Evolutionary conservation across 768 basidiomycete genomes (phyloP).

Genomic region (Lactarius indigo): DNA sequence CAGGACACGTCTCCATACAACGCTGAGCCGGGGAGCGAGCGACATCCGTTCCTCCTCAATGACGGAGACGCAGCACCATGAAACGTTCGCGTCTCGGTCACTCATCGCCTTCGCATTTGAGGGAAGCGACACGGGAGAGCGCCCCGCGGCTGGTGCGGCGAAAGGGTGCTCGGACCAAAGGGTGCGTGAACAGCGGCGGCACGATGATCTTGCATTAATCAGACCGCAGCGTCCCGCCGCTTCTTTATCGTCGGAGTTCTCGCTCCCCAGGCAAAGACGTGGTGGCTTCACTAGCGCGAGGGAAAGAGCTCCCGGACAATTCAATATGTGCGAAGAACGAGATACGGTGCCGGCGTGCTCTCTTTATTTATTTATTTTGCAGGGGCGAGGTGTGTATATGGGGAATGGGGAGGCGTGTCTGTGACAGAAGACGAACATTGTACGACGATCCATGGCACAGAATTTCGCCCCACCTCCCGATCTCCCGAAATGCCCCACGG

Average conservation of each 20-base stretch:
- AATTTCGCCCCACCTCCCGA: background rate
- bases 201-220: conserved; percentile 57
- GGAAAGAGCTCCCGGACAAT: conserved; percentile 49
- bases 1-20: conserved; percentile 40
- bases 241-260: conserved; percentile 59
- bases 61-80: conserved; percentile 11
- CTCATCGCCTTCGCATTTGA: background rate
- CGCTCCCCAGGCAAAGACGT: conserved; percentile 47
- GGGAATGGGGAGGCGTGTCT: background rate
- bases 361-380: background rate
- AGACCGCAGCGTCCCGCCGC: conserved; percentile 37
- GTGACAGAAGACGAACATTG: background rate
- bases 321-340: conserved; percentile 55
- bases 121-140: background rate
- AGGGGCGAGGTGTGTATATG: background rate
- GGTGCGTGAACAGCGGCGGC: conserved; percentile 20
- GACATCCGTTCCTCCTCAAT: conserved; percentile 46
- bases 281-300: conserved; percentile 70
- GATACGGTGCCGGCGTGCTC: conserved; percentile 36
- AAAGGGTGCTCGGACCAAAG: background rate
- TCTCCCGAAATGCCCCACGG: background rate
- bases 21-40: conserved; percentile 68
- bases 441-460: background rate
- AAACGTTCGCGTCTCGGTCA: background rate
- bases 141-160: background rate